Base-by-base conservation (phyloP, 2,329 filamentous ascomycete species). In the Ophiostoma quercus region DNA sequence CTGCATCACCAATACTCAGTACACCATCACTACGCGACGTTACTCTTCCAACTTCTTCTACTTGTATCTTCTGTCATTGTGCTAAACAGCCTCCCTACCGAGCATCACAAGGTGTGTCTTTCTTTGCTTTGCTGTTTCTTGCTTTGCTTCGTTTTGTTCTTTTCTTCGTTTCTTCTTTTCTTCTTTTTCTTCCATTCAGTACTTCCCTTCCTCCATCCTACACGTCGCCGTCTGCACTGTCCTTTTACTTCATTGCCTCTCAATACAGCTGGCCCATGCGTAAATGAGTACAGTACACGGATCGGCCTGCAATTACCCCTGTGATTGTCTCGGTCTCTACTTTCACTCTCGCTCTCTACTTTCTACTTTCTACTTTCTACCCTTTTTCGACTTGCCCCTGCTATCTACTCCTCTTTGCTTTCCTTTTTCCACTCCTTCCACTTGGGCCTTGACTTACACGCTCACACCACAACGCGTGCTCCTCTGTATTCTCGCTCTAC, bases 301-400 rank as follows among this genome's bases (percentile, higher is more conserved):
- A 62, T 32, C 57, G 25, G 57, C 57, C 57, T 62, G 57, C 57
- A 62, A 34, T 62, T 62, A 62, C 57, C 57, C 57, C 57, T 62
- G 57, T 25, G 67, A 43, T 63, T 41, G 32, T 60, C 34, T 37
- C 22, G 29, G 9, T 57, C n/a, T 62, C 57, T 29, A 6, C 14
- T 54, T n/a, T 29, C 25, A 29, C 25, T 29, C 25, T 29, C 25
- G 25, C 25, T 29, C 25, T 29, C 25, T 19, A 6, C 22, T 12
- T 57, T 12, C 12, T 29, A 25, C 25, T 57, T 57, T 47, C 14
- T 43, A 8, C 43, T 14, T 47, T 47, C 25, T 29, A 29, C 25
- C 25, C 25, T 34, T 34, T 34, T 34, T 34, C 34, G 4, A 34
- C 34, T 34, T 34, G 34, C 34, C 34, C 34, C 34, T 47, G 41